Evolutionary conservation across 2,329 filamentous ascomycete species (phyloP), one percentile per base, ranked within the genome.

Genomic region (Macrophomina phaseolina): DNA sequence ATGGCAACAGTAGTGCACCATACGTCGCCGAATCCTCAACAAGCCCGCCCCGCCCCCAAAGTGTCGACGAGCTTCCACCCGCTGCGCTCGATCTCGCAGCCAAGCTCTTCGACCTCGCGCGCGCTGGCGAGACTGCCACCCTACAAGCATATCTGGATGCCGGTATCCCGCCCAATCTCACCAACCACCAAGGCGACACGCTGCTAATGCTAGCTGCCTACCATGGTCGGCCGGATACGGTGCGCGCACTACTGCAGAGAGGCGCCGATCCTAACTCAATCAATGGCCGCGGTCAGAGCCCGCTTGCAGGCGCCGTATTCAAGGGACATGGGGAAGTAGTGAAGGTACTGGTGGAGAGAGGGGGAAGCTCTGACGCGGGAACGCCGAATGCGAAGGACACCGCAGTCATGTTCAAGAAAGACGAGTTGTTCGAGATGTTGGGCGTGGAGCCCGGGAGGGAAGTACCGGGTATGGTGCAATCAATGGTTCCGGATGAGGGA

Each of bases 191-290:
- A 69, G 90, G 90, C 58, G 90, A 93, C 74, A 91, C 86, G n/a
- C 77, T 92, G 68, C 81, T 92, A 67, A 93, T 93, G 90, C 84
- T 93, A 1, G 87, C 90, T 0, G 84, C 89, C 0, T 92, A 92
- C 71, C 85, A 91, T 70, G 89, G 89, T 11, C 87, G 91, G 65
- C 81, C 84, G 1, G 81, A 85, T 0, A 83, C 90, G 0, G 87
- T 89, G 32, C 81, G 80, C 55, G 80, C 90, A 67, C 82, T 92
- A 11, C 76, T 92, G 1, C 79, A 85, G 34, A 82, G 87, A 67
- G 88, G 88, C 1, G 89, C 89, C 1, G 88, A 92, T 71, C 84
- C 89, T 0, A 91, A 92, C 75, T 81, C 85, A 1, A 73, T 91
- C 34, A 92, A 92, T 69, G 90, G 89, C 68, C 79, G 86, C 52